A percentile compares a stretch with the other conserved stretches of the same genome.
Conservation (phyloP, 495 filamentous ascomycete genomes). For the Aspergillus saccharolyticus region DNA sequence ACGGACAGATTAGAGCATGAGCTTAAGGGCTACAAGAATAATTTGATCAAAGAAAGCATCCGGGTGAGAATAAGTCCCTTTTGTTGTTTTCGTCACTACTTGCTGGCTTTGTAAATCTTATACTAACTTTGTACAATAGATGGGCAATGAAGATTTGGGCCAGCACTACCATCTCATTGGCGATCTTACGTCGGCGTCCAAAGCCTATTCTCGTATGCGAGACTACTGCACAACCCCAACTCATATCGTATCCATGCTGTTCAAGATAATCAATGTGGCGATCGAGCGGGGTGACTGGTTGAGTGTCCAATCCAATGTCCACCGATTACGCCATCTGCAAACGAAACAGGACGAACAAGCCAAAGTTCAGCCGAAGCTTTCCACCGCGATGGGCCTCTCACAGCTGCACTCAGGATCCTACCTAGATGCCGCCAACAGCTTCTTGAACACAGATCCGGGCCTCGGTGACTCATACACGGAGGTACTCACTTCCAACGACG, state of each 20-base stretch:
- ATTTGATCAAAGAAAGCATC: constrained; percentile 95
- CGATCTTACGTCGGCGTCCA: constrained; percentile 55
- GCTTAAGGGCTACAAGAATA: constrained; percentile 92
- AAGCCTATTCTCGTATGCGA: constrained; percentile 68
- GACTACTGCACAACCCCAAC: constrained; percentile 66
- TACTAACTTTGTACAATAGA: constrained; percentile 40
- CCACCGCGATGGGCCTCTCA: constrained; percentile 64
- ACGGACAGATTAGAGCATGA: constrained; percentile 72
- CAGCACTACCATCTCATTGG: constrained; percentile 62
- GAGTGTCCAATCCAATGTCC: constrained; percentile 59
- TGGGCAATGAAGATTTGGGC: constrained; percentile 73
- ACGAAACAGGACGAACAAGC: constrained; percentile 58
- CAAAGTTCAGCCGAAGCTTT: constrained; percentile 59
- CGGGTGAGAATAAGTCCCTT: constrained; percentile 66
- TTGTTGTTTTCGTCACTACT: too few species aligned
- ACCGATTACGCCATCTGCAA: constrained; percentile 55
- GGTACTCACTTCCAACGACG: constrained; percentile 75
- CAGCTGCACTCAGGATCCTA: constrained; percentile 62
- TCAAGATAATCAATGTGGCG: constrained; percentile 61
- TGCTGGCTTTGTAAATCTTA: too few species aligned
- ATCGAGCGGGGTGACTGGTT: constrained; percentile 67
- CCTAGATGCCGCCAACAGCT: constrained; percentile 65
- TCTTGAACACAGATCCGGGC: constrained; percentile 54
- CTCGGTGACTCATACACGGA: constrained; percentile 60
- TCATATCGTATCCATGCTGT: constrained; percentile 66